A percentile compares a stretch with the other conserved stretches of the same genome.
These are phyloP conservation scores for Eimeria sp. DNA, from an alignment of 169 alveolate species.

Conservation along the genomic window DNA sequence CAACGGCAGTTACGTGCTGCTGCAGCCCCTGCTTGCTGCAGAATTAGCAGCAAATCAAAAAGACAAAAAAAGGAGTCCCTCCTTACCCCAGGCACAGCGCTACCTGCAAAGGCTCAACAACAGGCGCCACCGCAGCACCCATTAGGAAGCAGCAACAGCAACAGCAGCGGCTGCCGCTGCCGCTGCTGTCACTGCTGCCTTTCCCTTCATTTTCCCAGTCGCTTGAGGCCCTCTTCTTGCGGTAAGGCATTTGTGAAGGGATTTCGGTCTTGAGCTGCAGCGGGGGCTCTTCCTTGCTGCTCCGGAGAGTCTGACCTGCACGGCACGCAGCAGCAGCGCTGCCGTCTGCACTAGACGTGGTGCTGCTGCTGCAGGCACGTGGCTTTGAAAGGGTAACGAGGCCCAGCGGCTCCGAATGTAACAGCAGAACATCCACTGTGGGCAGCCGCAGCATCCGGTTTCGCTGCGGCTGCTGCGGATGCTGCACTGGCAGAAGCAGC, in stretches of 20 bases:
- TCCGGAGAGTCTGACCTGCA: neutral
- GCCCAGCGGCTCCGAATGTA: slow-evolving; percentile 47
- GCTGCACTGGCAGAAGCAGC: slow-evolving; percentile 54
- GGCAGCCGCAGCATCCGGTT: slow-evolving; percentile 58
- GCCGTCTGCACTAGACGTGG: neutral
- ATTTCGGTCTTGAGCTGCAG: slow-evolving; percentile 4
- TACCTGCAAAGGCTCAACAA: slow-evolving; percentile 42
- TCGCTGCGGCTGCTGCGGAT: slow-evolving; percentile 31
- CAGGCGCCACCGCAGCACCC: neutral
- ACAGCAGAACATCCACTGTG: slow-evolving; percentile 34
- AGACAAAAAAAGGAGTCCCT: neutral
- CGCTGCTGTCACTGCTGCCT: neutral
- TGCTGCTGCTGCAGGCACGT: slow-evolving; percentile 20
- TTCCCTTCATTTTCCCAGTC: neutral
- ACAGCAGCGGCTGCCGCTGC: neutral
- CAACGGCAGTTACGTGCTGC: neutral
- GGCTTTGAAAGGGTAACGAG: slow-evolving; percentile 39
- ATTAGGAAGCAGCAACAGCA: slow-evolving; percentile 39
- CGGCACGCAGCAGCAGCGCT: neutral
- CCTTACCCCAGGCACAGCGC: slow-evolving; percentile 35
- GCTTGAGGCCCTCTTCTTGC: neutral
- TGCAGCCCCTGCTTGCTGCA: neutral
- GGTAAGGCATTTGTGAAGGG: neutral
- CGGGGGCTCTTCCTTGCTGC: neutral
- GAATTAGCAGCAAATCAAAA: neutral